A percentile compares a stretch with the other conserved stretches of the same genome.
Conservation (phyloP, 1,139 yeast species). For the Hyphopichia pseudoburtonii region DNA sequence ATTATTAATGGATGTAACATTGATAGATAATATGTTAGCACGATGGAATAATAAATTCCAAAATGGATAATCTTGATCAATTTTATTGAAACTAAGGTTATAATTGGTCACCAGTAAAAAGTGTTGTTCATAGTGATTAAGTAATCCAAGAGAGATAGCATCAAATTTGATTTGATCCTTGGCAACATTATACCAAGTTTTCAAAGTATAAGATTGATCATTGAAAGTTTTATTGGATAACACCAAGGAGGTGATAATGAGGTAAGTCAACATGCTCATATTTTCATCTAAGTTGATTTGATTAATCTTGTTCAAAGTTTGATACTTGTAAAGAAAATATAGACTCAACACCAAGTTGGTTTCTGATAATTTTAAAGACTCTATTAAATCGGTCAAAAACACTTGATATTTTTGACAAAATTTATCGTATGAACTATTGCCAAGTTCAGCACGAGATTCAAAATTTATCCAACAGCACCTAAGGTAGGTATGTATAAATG, state of each 20-base stretch:
- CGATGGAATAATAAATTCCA: constrained; percentile 19
- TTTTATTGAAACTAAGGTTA: constrained; percentile 24
- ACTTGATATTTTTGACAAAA: constrained; percentile 19
- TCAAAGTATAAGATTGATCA: constrained; percentile 53
- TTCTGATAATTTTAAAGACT: constrained; percentile 28
- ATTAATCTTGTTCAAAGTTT: constrained; percentile 15
- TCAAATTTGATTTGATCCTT: constrained; percentile 11
- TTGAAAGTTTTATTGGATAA: constrained; percentile 50
- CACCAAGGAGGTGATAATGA: constrained; percentile 36
- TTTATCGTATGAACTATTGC: constrained; percentile 6
- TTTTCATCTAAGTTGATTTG: constrained; percentile 14
- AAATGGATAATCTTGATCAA: constrained; percentile 22
- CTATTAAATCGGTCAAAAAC: constrained; percentile 20
- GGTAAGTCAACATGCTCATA: constrained; percentile 22
- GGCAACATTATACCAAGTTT: constrained; percentile 42
- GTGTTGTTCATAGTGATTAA: constrained; percentile 31
- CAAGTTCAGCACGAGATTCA: background rate
- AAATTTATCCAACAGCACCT: constrained; percentile 4
- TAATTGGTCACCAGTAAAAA: constrained; percentile 31
- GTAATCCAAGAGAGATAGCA: constrained; percentile 13
- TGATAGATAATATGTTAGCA: background rate
- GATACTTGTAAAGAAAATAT: constrained; percentile 30
- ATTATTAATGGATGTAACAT: background rate
- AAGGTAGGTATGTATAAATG: too few species aligned
- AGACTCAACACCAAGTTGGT: constrained; percentile 33